Base-by-base conservation (phyloP, 129 eudicot species). In the Heracleum sosnowskyi region DNA sequence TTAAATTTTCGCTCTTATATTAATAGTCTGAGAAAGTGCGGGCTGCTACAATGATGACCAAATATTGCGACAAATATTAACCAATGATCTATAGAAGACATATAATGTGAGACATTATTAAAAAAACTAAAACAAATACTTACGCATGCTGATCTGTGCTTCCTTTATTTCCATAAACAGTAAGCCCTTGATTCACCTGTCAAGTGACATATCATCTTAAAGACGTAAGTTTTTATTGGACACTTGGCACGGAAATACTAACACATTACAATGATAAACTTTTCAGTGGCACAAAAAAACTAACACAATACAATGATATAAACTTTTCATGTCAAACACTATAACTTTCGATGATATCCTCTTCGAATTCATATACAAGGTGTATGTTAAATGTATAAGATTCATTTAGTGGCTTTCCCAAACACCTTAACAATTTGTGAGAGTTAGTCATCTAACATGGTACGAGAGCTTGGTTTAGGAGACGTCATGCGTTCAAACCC, bases 91-190 rank as follows among this genome's bases (percentile, higher is more conserved):
- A 26, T 11, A 66, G 11, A 66, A 66, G 24, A 33, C 37, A 66
- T 31, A 28, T 29, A 3, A 12, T 66, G 70, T 29, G 20, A 28
- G 39, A 66, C 72, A 66, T 31, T 64, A 79, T 12, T 69, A 78
- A 5, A 79, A 44, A 44, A 28, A 28, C 22, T 8, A 22, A 40
- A 33, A 60, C n/a, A 49, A 57, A 82, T 78, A 90, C 97, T 49
- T 82, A 92, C 99, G 99, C 99, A 73, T 95, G 98, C 82, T 95
- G 99, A 86, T 95, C 99, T 24, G 99, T 95, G 87, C 97, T 95
- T 79, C 97, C 99, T 87, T 95, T 95, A 82, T 95, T 91, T 83
- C 99, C 98, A 66, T 95, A 95, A 11, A 95, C 99, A 37, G 93
- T 82, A 57, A 95, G 85, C 60, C 98, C 98, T 82, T 95, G 98